phyloP scores from a whole-genome alignment of 192 early-diverging fungal genomes.

The Rhizophagus clarus region DNA sequence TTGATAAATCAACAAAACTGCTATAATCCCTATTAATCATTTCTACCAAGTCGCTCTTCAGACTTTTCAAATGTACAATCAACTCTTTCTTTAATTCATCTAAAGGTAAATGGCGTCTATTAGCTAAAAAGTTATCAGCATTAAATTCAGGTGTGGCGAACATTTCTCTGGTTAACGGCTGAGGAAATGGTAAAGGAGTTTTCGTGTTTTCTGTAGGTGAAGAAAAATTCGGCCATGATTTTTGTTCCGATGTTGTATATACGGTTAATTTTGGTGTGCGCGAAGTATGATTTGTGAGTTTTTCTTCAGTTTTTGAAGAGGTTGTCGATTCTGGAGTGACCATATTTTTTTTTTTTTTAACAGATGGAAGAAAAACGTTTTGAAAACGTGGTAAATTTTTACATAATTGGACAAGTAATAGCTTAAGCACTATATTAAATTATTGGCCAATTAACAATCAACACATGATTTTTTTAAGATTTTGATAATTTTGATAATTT shows the following conservation, averaged over 20 bases:
- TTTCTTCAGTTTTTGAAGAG: not conserved
- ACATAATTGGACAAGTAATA: no score
- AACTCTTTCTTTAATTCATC: slow-evolving; percentile 68
- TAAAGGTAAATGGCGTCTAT: slow-evolving; percentile 65
- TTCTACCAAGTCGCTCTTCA: slow-evolving; percentile 77
- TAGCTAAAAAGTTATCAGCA: slow-evolving; percentile 63
- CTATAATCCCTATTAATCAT: slow-evolving; percentile 80
- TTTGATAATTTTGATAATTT: no score
- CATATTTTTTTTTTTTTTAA: not conserved
- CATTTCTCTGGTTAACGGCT: slow-evolving; percentile 21
- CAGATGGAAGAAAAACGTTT: not conserved
- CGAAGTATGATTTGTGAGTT: not conserved
- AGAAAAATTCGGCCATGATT: not conserved
- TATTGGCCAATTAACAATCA: no score
- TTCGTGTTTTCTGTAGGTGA: not conserved
- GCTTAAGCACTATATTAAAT: no score
- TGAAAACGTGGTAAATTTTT: not conserved
- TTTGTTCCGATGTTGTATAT: not conserved
- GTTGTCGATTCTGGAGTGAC: not conserved
- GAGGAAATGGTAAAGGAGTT: slow-evolving; percentile 24
- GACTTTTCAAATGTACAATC: slow-evolving; percentile 52
- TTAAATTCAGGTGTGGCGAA: slow-evolving; percentile 51
- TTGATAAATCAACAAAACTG: slow-evolving; percentile 80
- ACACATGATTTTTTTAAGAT: no score
- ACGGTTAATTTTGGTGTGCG: not conserved